Evolutionary conservation across 1,139 yeast species (phyloP).

Genomic region (Candida buenavistaensis): DNA sequence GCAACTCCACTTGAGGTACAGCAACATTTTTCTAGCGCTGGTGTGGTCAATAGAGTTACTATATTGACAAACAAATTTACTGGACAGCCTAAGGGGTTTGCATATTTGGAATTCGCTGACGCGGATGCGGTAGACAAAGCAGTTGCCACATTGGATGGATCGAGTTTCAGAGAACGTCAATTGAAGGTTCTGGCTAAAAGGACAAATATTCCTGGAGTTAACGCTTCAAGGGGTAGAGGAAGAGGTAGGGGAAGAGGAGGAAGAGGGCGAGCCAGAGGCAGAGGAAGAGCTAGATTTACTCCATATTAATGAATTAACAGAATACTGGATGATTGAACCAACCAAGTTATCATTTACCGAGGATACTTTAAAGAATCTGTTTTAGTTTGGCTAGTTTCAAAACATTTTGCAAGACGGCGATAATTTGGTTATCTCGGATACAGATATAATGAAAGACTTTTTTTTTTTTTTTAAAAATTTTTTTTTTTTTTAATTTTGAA

Average conservation of each 20-base stretch:
- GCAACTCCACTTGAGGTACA: constrained; percentile 81
- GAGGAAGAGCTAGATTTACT: too few species aligned
- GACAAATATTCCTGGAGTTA: constrained; percentile 75
- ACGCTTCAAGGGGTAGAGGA: constrained; percentile 40
- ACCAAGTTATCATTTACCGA: too few species aligned
- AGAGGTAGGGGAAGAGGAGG: constrained; percentile 20
- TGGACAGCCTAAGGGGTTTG: constrained; percentile 84
- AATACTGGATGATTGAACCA: too few species aligned
- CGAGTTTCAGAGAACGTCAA: constrained; percentile 64
- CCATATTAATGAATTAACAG: too few species aligned
- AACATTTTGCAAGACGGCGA: too few species aligned
- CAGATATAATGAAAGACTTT: too few species aligned
- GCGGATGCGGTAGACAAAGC: constrained; percentile 65
- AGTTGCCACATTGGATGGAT: constrained; percentile 60
- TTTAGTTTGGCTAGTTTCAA: too few species aligned
- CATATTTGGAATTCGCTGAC: constrained; percentile 77
- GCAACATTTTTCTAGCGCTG: constrained; percentile 72
- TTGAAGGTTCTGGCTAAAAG: constrained; percentile 75
- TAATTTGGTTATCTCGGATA: too few species aligned
- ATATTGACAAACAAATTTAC: constrained; percentile 69
- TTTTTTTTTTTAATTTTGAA: too few species aligned
- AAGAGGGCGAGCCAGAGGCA: too few species aligned
- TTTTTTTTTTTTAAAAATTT: too few species aligned
- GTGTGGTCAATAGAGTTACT: constrained; percentile 81
- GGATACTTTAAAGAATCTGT: too few species aligned